phyloP scores from a whole-genome alignment of 768 basidiomycete genomes.

The Suillus spraguei region DNA sequence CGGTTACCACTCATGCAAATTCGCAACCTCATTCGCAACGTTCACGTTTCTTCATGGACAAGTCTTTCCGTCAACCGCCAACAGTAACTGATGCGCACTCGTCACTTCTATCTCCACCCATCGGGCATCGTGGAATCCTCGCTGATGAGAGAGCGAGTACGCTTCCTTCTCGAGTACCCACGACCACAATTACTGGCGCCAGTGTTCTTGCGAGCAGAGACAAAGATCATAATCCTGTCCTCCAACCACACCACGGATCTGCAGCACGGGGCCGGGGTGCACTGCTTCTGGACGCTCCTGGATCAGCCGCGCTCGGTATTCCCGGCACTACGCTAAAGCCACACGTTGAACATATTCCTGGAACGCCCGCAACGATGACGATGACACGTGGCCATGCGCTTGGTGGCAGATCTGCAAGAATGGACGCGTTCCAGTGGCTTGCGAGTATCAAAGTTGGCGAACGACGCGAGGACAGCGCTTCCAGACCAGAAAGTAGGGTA shows the following conservation, averaged over 20 bases:
- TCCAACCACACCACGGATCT: constrained; percentile 37
- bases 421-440: constrained; percentile 75
- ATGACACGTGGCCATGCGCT: constrained; percentile 50
- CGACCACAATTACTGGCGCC: constrained; percentile 4
- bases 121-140: constrained; percentile 66
- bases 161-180: constrained; percentile 27
- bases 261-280: constrained; percentile 34
- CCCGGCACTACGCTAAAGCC: constrained; percentile 10
- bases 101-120: constrained; percentile 59
- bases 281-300: constrained; percentile 36
- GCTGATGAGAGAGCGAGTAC: constrained; percentile 68
- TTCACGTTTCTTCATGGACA: constrained; percentile 19
- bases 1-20: constrained; percentile 27
- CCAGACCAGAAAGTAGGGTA: constrained; percentile 53
- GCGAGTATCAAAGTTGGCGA: constrained; percentile 70
- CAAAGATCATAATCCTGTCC: constrained; percentile 21
- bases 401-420: constrained; percentile 52
- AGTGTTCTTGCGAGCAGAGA: neutral
- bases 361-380: constrained; percentile 31
- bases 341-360: constrained; percentile 21
- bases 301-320: constrained; percentile 26
- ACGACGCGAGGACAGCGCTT: constrained; percentile 51
- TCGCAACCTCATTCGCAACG: constrained; percentile 23
- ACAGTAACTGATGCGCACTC: constrained; percentile 39
- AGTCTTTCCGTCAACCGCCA: constrained; percentile 62